Percentiles rank a stretch among this genome's conserved stretches.
phyloP scores from a whole-genome alignment of 2,329 filamentous ascomycete species.

The Chrysosporium queenslandicum region DNA sequence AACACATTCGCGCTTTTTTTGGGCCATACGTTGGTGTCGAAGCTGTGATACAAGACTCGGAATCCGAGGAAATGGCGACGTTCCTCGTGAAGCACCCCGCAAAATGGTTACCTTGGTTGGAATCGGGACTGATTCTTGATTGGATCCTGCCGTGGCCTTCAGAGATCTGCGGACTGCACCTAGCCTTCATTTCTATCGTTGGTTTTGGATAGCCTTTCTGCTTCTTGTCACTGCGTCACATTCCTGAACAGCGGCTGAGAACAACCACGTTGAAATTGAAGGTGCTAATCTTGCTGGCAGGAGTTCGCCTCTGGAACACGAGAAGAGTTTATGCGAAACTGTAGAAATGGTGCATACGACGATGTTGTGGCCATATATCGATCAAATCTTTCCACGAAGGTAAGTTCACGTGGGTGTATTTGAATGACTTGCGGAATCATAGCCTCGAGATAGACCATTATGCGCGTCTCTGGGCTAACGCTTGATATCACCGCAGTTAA shows the following conservation, averaged over 20 bases:
- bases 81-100: not conserved
- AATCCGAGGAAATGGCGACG: not conserved
- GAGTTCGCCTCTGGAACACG: constrained; percentile 47
- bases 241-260: not conserved
- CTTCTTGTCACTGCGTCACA: not conserved
- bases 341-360: constrained; percentile 46
- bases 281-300: constrained; percentile 23
- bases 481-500: constrained; percentile 24
- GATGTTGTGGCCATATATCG: constrained; percentile 49
- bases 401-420: constrained; percentile 15
- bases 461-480: not conserved
- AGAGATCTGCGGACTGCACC: not conserved
- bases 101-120: not conserved
- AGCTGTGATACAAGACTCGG: constrained; percentile 6
- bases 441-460: not conserved
- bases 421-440: not conserved
- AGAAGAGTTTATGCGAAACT: constrained; percentile 47
- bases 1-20: constrained; percentile 4
- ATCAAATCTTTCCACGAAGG: constrained; percentile 47
- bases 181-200: not conserved
- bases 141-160: not conserved
- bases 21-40: not conserved
- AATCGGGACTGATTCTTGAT: constrained; percentile 1
- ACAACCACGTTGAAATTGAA: not conserved
- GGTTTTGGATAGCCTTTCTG: not conserved